A percentile compares a stretch with the other conserved stretches of the same genome.
Conservation (phyloP, 1,284 basidiomycete species). For the Tausonia pullulans region DNA sequence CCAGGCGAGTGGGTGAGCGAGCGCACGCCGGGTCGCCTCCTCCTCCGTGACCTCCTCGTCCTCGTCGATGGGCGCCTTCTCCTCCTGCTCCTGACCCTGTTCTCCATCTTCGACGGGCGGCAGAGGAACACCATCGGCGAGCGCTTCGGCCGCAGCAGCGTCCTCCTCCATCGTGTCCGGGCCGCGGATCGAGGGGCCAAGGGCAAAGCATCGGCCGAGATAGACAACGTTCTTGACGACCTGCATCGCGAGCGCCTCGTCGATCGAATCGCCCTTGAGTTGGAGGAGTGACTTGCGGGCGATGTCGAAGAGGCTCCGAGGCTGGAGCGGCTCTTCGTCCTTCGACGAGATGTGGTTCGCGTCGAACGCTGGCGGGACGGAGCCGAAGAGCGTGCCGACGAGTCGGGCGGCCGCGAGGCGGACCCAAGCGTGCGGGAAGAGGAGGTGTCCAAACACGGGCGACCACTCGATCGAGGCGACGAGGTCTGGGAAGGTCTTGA, state of each 20-base stretch:
- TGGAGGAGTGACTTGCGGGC: conserved; percentile 68
- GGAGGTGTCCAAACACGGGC: conserved; percentile 52
- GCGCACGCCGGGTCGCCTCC: conserved; percentile 21
- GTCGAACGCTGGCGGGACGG: conserved; percentile 31
- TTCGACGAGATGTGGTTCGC: conserved; percentile 28
- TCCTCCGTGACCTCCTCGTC: conserved; percentile 22
- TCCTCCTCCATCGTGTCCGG: background rate
- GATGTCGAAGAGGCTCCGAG: conserved; percentile 50
- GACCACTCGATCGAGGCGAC: conserved; percentile 49
- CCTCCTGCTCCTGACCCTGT: conserved; percentile 30
- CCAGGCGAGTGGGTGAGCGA: conserved; percentile 68
- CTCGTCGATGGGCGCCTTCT: conserved; percentile 17
- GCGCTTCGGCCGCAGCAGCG: conserved; percentile 7
- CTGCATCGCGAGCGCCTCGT: conserved; percentile 66
- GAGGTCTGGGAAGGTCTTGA: conserved; percentile 48
- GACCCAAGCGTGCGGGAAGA: conserved; percentile 93
- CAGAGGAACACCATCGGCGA: conserved; percentile 1
- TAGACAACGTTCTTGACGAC: conserved; percentile 91
- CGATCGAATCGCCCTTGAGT: conserved; percentile 69
- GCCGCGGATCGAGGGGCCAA: conserved; percentile 21
- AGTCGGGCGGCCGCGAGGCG: conserved; percentile 69
- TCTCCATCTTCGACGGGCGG: conserved; percentile 27
- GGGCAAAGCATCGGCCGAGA: conserved; percentile 69
- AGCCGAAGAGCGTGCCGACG: conserved; percentile 58
- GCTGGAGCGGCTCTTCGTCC: conserved; percentile 15